Evolutionary conservation across 192 early-diverging fungal species (phyloP).

Genomic region (Coemansia javaensis): DNA sequence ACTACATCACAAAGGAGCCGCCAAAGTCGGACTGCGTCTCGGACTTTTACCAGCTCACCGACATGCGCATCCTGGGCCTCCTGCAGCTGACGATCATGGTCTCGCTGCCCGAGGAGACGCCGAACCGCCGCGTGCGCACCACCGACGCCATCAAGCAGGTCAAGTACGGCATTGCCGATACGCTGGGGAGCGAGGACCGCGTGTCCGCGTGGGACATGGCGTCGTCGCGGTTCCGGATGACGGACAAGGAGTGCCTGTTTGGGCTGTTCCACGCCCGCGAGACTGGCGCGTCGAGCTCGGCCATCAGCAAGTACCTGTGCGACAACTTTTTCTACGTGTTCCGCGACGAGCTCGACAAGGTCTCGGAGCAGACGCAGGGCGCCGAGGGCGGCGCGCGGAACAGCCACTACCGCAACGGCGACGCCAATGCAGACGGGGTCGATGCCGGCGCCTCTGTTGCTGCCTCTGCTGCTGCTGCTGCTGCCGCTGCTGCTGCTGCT

Average conservation of each 20-base stretch:
- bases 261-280: constrained; percentile 78
- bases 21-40: constrained; percentile 61
- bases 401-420: neutral
- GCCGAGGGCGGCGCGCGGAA: constrained; percentile 17
- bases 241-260: constrained; percentile 87
- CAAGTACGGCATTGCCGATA: constrained; percentile 84
- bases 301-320: constrained; percentile 61
- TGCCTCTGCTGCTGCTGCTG: too few species aligned
- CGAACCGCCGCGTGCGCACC: constrained; percentile 76
- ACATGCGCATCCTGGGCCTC: constrained; percentile 75
- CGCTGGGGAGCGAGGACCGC: constrained; percentile 62
- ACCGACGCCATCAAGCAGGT: constrained; percentile 79
- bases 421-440: too few species aligned
- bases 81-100: constrained; percentile 87
- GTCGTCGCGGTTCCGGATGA: constrained; percentile 72
- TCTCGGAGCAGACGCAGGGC: constrained; percentile 46
- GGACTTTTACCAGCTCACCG: constrained; percentile 69
- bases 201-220: constrained; percentile 83
- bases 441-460: too few species aligned
- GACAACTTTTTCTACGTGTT: constrained; percentile 66
- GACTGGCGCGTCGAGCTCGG: constrained; percentile 49
- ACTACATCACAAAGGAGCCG: constrained; percentile 44
- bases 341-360: constrained; percentile 67
- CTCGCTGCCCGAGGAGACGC: constrained; percentile 76
- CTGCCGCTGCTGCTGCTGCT: too few species aligned